Percentiles rank a stretch among this genome's conserved stretches.
These are phyloP conservation scores for Shiraia sp. DNA, from an alignment of 2,329 filamentous ascomycete species.

Conservation along the genomic window DNA sequence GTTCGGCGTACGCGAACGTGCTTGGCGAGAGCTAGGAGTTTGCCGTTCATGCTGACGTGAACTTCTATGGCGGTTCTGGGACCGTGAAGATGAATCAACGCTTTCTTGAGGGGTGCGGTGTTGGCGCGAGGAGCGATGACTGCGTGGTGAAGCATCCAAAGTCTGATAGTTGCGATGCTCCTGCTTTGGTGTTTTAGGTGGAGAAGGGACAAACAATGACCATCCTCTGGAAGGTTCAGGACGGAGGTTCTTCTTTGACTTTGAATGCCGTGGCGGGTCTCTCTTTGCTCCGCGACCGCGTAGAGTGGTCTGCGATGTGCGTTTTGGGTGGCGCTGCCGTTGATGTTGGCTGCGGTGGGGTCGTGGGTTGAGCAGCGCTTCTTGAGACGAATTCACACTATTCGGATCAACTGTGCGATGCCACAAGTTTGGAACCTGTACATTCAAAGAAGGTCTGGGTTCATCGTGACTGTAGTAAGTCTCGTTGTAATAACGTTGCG, in stretches of 20 bases:
- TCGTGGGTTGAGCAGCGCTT: constrained; percentile 42
- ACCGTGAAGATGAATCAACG: constrained; percentile 19
- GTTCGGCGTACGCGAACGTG: constrained; percentile 39
- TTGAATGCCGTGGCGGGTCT: constrained; percentile 36
- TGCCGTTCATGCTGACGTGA: constrained; percentile 35
- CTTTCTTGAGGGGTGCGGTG: constrained; percentile 20
- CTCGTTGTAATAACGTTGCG: constrained; percentile 21
- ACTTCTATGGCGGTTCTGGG: constrained; percentile 31
- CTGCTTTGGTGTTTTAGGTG: constrained; percentile 32
- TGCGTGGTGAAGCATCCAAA: constrained; percentile 33
- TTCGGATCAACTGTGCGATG: constrained; percentile 29
- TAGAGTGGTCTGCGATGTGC: constrained; percentile 38
- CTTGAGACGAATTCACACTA: constrained; percentile 36
- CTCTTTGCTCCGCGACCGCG: constrained; percentile 43
- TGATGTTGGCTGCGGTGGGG: constrained; percentile 38
- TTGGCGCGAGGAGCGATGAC: constrained; percentile 31
- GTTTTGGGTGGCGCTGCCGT: constrained; percentile 38
- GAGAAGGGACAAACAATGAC: constrained; percentile 37
- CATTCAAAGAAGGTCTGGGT: constrained; percentile 25
- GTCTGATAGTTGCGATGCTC: constrained; percentile 30
- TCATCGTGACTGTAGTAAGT: constrained; percentile 20
- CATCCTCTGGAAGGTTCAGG: constrained; percentile 30
- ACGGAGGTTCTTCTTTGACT: constrained; percentile 33
- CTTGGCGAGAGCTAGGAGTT: constrained; percentile 23
- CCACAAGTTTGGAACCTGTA: constrained; percentile 35